phyloP scores from a whole-genome alignment of 2,329 filamentous ascomycete genomes.

The Helminthosporium solani region DNA sequence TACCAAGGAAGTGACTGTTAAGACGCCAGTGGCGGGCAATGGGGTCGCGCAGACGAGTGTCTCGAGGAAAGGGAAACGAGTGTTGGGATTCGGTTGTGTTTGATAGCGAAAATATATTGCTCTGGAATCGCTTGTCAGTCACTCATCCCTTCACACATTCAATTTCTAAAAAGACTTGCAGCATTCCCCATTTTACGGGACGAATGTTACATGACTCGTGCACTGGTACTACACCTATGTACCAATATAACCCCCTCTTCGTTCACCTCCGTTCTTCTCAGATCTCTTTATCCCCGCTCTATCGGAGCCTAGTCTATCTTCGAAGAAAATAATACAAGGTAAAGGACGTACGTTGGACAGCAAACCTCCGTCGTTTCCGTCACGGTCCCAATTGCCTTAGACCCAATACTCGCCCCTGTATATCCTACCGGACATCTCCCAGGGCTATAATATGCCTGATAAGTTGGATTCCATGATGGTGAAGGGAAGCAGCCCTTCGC shows the following conservation, averaged over 20 bases:
- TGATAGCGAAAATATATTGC: not conserved
- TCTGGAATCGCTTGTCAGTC: not conserved
- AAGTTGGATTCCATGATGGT: not conserved
- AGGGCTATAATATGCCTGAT: conserved; percentile 2
- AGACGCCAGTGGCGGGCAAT: not conserved
- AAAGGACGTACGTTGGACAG: conserved; percentile 3
- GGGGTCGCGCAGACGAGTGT: conserved; percentile 1
- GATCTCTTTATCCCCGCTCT: not conserved
- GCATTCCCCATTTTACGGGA: too few relatives aligned
- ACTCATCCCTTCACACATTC: too few relatives aligned
- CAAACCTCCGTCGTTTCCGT: conserved; percentile 6
- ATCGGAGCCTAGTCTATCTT: too few relatives aligned
- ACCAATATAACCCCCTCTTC: too few relatives aligned
- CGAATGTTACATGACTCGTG: too few relatives aligned
- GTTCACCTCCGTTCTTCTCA: too few relatives aligned
- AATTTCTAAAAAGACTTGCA: too few relatives aligned
- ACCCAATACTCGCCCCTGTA: not conserved
- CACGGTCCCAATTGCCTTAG: not conserved
- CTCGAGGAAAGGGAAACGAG: not conserved
- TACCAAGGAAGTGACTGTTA: not conserved
- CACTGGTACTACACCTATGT: too few relatives aligned
- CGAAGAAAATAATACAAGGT: not conserved
- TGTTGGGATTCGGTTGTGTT: not conserved
- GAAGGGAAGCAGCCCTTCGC: conserved; percentile 1
- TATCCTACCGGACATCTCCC: conserved; percentile 4